These are phyloP conservation scores for Elaeagnus macrophylla DNA, from an alignment of 306 rosid species.

Conservation along the genomic window DNA sequence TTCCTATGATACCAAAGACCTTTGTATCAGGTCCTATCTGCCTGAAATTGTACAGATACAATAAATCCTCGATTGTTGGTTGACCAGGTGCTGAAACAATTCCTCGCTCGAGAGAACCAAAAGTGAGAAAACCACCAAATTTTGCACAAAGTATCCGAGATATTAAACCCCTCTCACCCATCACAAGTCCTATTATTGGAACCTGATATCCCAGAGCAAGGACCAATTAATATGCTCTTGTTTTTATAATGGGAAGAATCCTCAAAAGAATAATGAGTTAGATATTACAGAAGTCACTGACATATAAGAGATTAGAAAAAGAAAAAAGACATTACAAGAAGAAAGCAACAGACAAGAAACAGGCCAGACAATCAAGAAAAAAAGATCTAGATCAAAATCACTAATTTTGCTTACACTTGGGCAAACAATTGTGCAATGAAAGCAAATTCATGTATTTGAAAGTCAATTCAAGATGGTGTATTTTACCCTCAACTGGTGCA, in stretches of 20 bases:
- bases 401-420: not conserved
- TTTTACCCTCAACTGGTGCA: not conserved
- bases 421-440: not conserved
- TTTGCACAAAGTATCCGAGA: constrained; percentile 80
- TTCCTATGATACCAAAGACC: constrained; percentile 83
- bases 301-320: not conserved
- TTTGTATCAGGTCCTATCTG: constrained; percentile 62
- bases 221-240: constrained; percentile 4
- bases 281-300: constrained; percentile 6
- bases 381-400: not conserved
- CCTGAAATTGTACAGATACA: constrained; percentile 62
- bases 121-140: constrained; percentile 84
- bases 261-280: constrained; percentile 1
- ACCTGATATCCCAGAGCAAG: constrained; percentile 46
- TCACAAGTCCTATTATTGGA: constrained; percentile 81
- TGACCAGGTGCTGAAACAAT: constrained; percentile 92
- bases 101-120: constrained; percentile 71
- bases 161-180: constrained; percentile 83
- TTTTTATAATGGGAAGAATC: constrained; percentile 10
- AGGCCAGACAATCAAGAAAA: not conserved
- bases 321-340: not conserved
- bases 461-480: not conserved
- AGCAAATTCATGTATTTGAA: not conserved
- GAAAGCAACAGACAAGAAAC: not conserved
- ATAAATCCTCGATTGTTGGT: constrained; percentile 72